These are phyloP conservation scores for Aspergillus haitiensis DNA, from an alignment of 495 filamentous ascomycete genomes.

Conservation along the genomic window DNA sequence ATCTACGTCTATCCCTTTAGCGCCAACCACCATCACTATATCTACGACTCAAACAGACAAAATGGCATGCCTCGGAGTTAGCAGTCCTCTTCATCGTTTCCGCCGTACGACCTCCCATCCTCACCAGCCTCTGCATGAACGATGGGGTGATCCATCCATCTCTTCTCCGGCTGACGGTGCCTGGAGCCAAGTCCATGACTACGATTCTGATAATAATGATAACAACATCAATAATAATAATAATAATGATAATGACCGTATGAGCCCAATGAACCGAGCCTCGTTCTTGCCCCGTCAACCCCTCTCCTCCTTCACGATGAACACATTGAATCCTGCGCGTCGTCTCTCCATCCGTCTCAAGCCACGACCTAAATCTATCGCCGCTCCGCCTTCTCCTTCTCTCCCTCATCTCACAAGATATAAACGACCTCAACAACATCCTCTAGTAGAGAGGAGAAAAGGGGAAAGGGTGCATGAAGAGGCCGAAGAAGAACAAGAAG, in stretches of 20 bases:
- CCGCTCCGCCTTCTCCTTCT: not conserved
- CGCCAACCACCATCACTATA: not conserved
- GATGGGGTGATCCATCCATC: slow-evolving; percentile 44
- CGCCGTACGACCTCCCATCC: slow-evolving; percentile 28
- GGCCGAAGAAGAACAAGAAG: not conserved
- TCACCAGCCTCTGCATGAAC: slow-evolving; percentile 36
- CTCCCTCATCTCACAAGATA: not conserved
- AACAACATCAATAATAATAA: slow-evolving; percentile 15
- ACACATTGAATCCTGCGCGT: slow-evolving; percentile 31
- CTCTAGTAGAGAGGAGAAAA: no score
- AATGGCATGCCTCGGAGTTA: slow-evolving; percentile 33
- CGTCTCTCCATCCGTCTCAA: slow-evolving; percentile 39
- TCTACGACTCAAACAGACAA: slow-evolving; percentile 1
- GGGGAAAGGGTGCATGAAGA: no score
- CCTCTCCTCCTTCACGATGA: slow-evolving; percentile 20
- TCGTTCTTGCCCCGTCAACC: not conserved
- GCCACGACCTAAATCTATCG: slow-evolving; percentile 20
- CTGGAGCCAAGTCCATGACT: slow-evolving; percentile 44
- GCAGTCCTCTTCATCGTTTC: slow-evolving; percentile 35
- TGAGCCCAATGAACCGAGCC: no score
- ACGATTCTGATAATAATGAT: slow-evolving; percentile 26
- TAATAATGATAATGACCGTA: no score
- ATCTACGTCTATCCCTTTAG: not conserved
- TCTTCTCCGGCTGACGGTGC: slow-evolving; percentile 43
- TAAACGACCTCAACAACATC: no score